phyloP scores from a whole-genome alignment of 208 protist genomes.

The Crithidia thermophila region DNA sequence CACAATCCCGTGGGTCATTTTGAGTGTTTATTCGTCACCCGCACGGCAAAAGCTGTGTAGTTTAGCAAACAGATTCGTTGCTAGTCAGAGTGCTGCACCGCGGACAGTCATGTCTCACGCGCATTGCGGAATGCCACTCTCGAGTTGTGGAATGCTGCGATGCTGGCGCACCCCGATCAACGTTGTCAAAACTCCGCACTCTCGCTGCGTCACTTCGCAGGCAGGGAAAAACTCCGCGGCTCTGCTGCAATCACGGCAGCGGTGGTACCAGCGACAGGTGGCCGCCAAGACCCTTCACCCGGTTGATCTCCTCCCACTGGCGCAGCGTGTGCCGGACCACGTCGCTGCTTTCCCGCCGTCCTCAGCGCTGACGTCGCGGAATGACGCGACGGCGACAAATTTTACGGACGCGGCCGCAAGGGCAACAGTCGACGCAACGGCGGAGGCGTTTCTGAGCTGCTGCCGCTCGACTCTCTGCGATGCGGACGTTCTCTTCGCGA shows the following conservation, averaged over 20 bases:
- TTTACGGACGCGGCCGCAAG: background rate
- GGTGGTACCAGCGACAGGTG: constrained; percentile 29
- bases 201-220: background rate
- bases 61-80: too few species aligned
- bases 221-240: background rate
- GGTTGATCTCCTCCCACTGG: constrained; percentile 30
- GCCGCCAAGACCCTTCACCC: constrained; percentile 16
- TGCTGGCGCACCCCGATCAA: too few species aligned
- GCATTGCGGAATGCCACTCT: too few species aligned
- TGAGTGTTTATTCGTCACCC: too few species aligned
- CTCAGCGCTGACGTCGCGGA: background rate
- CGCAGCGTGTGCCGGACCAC: constrained; percentile 10
- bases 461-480: constrained; percentile 20
- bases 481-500: background rate
- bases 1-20: too few species aligned
- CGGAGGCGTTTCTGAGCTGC: constrained; percentile 31
- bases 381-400: background rate
- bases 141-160: too few species aligned
- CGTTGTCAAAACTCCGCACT: background rate
- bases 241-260: constrained; percentile 5
- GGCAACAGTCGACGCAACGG: constrained; percentile 13
- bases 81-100: too few species aligned
- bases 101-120: too few species aligned
- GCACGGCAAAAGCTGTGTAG: too few species aligned
- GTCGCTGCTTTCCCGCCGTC: too few species aligned